A percentile compares a stretch with the other conserved stretches of the same genome.
phyloP scores from a whole-genome alignment of 805 yeast species.

The Suhomyces canberraensis region DNA sequence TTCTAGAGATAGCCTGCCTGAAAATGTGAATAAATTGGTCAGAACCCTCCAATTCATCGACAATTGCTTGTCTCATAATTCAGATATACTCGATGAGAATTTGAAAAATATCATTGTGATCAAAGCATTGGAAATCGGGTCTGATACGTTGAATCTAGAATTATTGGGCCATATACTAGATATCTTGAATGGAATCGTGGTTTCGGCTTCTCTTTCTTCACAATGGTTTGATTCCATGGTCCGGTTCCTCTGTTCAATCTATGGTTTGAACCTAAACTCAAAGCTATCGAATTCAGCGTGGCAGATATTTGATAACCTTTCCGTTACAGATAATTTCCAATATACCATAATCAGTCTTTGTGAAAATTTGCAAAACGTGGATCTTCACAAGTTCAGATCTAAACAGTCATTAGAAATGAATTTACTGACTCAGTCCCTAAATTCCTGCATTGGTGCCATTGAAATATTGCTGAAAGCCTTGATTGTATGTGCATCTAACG shows the following conservation, averaged over 20 bases:
- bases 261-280: constrained; percentile 28
- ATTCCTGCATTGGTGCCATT: constrained; percentile 39
- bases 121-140: constrained; percentile 34
- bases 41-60: constrained; percentile 32
- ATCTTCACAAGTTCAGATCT: constrained; percentile 13
- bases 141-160: constrained; percentile 33
- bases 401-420: constrained; percentile 3
- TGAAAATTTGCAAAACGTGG: constrained; percentile 19
- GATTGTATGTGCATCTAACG: constrained; percentile 10
- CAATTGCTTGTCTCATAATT: constrained; percentile 48
- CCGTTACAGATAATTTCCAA: constrained; percentile 34
- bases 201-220: constrained; percentile 47
- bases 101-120: constrained; percentile 29
- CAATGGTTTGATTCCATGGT: constrained; percentile 34
- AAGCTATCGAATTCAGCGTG: constrained; percentile 33
- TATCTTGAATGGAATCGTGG: constrained; percentile 41
- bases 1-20: background rate
- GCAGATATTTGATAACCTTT: constrained; percentile 37
- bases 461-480: constrained; percentile 32
- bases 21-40: constrained; percentile 11
- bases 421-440: constrained; percentile 11
- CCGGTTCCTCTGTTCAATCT: constrained; percentile 45
- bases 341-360: constrained; percentile 17
- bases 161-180: constrained; percentile 39
- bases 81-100: constrained; percentile 40